These are phyloP conservation scores for Podila epicladia DNA, from an alignment of 192 early-diverging fungal genomes.

Conservation along the genomic window DNA sequence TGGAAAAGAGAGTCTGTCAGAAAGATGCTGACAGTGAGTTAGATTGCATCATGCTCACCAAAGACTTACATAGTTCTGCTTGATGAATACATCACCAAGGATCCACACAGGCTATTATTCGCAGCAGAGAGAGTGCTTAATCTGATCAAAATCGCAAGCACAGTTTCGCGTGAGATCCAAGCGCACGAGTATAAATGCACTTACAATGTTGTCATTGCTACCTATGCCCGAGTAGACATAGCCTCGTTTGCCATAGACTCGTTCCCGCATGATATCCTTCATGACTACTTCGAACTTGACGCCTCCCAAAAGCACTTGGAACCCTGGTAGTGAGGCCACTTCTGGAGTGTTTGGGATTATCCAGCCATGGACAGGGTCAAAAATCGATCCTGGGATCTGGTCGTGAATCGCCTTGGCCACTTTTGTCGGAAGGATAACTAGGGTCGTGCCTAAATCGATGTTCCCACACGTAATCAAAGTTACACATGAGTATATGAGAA, in stretches of 20 bases:
- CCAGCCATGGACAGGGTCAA: slow-evolving; percentile 42
- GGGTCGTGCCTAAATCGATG: slow-evolving; percentile 53
- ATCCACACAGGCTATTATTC: slow-evolving; percentile 40
- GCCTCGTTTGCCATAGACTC: slow-evolving; percentile 22
- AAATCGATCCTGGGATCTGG: slow-evolving; percentile 49
- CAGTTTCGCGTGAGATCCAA: neutral
- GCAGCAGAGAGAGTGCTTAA: neutral
- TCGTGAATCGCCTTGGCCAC: slow-evolving; percentile 52
- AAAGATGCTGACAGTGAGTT: neutral
- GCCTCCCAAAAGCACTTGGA: slow-evolving; percentile 24
- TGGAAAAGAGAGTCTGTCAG: neutral
- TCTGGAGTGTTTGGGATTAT: slow-evolving; percentile 46
- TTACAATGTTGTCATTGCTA: slow-evolving; percentile 29
- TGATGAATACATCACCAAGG: slow-evolving; percentile 60
- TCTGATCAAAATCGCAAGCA: neutral
- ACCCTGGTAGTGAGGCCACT: slow-evolving; percentile 12
- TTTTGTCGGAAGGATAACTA: slow-evolving; percentile 57
- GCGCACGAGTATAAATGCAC: no score
- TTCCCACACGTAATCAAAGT: neutral
- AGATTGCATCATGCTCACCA: neutral
- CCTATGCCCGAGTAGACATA: slow-evolving; percentile 44
- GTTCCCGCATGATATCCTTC: slow-evolving; percentile 46
- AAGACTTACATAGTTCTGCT: slow-evolving; percentile 55
- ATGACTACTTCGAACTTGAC: slow-evolving; percentile 47
- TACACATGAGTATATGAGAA: neutral